Evolutionary conservation across 345 rosid genomes (phyloP).

Genomic region (Salix koriyanagi): DNA sequence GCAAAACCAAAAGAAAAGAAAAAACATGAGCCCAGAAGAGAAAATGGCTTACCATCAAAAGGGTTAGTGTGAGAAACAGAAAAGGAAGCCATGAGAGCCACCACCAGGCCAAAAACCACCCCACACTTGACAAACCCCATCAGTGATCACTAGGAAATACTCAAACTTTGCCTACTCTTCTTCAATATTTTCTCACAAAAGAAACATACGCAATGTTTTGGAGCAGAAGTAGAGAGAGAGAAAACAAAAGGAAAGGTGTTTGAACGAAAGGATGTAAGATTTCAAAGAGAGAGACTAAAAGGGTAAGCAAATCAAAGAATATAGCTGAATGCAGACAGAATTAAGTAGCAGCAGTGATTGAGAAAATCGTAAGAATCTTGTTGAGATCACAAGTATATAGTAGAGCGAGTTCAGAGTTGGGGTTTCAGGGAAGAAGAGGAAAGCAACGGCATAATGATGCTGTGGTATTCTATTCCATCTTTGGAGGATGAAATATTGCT

Average conservation of each 20-base stretch:
- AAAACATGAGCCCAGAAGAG: background rate
- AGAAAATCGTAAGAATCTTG: background rate
- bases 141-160: background rate
- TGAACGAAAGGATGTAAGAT: background rate
- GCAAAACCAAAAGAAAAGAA: background rate
- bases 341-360: background rate
- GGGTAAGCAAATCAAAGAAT: background rate
- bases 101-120: slow-evolving; percentile 27
- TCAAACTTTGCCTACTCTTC: background rate
- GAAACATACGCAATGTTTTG: background rate
- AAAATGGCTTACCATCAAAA: slow-evolving; percentile 53
- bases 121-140: slow-evolving; percentile 44
- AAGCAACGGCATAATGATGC: slow-evolving; percentile 6
- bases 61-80: slow-evolving; percentile 47
- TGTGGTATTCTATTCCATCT: background rate
- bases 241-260: background rate
- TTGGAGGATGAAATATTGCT: background rate
- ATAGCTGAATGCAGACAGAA: background rate
- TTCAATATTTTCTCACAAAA: background rate
- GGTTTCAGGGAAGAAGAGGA: background rate
- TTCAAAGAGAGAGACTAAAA: background rate
- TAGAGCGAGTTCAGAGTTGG: background rate
- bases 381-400: background rate
- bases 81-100: slow-evolving; percentile 39
- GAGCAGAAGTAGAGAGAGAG: background rate